These are phyloP conservation scores for Nepenthes alata DNA, from an alignment of 179 eudicot genomes.

Conservation along the genomic window DNA sequence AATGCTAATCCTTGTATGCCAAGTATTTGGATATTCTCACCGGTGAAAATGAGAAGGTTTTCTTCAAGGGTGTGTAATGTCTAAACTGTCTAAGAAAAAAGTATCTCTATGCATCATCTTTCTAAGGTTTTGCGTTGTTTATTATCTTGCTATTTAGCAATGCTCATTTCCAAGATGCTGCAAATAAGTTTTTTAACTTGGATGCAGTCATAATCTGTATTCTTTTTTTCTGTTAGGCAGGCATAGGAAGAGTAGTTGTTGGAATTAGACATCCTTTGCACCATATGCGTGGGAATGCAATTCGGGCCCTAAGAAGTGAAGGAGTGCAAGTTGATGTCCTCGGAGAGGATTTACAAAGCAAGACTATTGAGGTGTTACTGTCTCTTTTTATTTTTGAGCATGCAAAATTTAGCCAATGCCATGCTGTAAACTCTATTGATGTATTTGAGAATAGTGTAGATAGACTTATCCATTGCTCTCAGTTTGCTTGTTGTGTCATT, in stretches of 20 bases:
- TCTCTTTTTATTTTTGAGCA: too few species aligned
- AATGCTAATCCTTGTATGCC: too few species aligned
- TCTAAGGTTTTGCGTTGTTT: background rate
- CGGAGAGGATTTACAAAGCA: constrained; percentile 72
- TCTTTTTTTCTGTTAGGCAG: constrained; percentile 44
- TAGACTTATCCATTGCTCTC: too few species aligned
- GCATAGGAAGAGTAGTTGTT: constrained; percentile 72
- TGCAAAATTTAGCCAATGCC: too few species aligned
- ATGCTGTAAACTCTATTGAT: too few species aligned
- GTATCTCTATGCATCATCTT: too few species aligned
- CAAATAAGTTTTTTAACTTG: background rate
- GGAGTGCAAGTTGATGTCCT: constrained; percentile 83
- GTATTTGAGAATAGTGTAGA: too few species aligned
- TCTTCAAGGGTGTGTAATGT: too few species aligned
- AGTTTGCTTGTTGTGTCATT: too few species aligned
- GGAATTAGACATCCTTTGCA: constrained; percentile 85
- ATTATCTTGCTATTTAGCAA: background rate
- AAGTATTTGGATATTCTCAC: too few species aligned
- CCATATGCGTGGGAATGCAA: constrained; percentile 72
- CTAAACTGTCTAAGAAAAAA: too few species aligned
- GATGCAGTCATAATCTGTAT: background rate
- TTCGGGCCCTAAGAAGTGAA: constrained; percentile 64
- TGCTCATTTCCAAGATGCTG: background rate
- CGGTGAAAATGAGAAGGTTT: too few species aligned
- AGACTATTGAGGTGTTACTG: constrained; percentile 46